These are phyloP conservation scores for Dendrobium huoshanense DNA, from an alignment of 106 monocot species.

Conservation along the genomic window DNA sequence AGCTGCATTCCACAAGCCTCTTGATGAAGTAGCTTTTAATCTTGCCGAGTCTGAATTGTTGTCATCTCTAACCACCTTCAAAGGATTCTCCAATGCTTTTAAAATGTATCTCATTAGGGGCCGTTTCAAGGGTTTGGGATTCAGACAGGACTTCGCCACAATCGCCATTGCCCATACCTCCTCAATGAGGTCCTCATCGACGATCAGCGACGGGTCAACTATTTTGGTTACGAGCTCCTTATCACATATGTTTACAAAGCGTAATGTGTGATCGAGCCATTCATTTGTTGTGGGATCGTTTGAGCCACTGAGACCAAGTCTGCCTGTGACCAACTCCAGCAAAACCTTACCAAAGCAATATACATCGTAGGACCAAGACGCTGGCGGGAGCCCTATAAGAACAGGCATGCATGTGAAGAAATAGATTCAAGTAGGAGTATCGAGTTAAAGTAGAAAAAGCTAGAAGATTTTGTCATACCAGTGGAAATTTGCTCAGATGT, in stretches of 20 bases:
- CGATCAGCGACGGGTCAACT: slow-evolving; percentile 64
- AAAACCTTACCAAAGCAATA: slow-evolving; percentile 77
- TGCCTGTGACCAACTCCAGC: slow-evolving; percentile 75
- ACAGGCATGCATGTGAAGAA: neutral
- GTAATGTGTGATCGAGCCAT: slow-evolving; percentile 46
- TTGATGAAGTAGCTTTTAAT: slow-evolving; percentile 47
- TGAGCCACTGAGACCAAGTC: slow-evolving; percentile 47
- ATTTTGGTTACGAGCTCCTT: slow-evolving; percentile 66
- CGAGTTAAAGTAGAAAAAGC: too few relatives aligned
- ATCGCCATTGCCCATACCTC: slow-evolving; percentile 91
- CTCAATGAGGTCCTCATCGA: slow-evolving; percentile 75
- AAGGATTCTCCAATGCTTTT: slow-evolving; percentile 65
- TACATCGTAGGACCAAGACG: slow-evolving; percentile 59
- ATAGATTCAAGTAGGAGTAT: neutral
- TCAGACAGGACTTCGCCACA: slow-evolving; percentile 73
- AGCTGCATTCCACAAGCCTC: slow-evolving; percentile 58
- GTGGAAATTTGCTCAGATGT: slow-evolving; percentile 38
- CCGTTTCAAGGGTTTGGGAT: slow-evolving; percentile 49
- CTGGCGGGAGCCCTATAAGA: slow-evolving; percentile 31
- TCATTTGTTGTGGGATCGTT: slow-evolving; percentile 35
- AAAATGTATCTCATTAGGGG: slow-evolving; percentile 53
- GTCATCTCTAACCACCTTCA: slow-evolving; percentile 72
- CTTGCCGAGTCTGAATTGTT: slow-evolving; percentile 29
- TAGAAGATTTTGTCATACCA: slow-evolving; percentile 13
- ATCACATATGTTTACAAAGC: slow-evolving; percentile 49